Base-by-base conservation (phyloP, 352 stramenopile genomes). In the Phytophthora megakarya region DNA sequence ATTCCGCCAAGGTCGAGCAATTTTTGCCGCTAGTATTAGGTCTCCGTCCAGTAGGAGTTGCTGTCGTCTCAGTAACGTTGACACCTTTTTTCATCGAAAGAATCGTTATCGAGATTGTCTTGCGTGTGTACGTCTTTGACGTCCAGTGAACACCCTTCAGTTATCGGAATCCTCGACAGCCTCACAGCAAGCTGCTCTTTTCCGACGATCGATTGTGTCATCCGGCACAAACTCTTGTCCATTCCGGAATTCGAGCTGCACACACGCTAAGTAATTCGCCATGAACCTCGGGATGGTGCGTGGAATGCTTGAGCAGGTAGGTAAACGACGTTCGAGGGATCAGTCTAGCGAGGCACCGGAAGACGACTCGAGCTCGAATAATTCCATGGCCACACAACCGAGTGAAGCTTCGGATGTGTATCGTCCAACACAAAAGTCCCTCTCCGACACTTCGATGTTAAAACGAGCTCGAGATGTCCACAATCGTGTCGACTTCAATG, bases 221-320 rank as follows among this genome's bases (percentile, higher is more conserved):
- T n/a, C n/a, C n/a, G n/a, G 44, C 45, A 57, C 33, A 52, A 56
- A 52, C 35, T 9, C 12, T 37, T 50, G 48, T 5, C 8, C 30
- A 35, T 35, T 35, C 30, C 30, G 3, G 10, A 35, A 35, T 9
- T 15, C 30, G 8, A 12, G 8, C 3, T 35, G 8, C 13, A 5
- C 30, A 35, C 12, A 12, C n/a, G 1, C 6, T 8, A 42, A 1
- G 13, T 28, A 3, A n/a, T 18, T 12, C 15, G 26, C 21, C 21
- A 71, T 58, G 56, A 57, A 56, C 28, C 26, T 65, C 21, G 26
- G 46, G 19, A 57, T 51, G 37, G 45, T 71, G 16, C 43, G 49
- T 5, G 39, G 23, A 11, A 19, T 67, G 9, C n/a, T 71, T 2
- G 56, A 71, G 0, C 47, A 65, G 1, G 28, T 49, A 15, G 23